Conservation (phyloP, 2,329 filamentous ascomycete species). For the Thielaviopsis euricoi region DNA sequence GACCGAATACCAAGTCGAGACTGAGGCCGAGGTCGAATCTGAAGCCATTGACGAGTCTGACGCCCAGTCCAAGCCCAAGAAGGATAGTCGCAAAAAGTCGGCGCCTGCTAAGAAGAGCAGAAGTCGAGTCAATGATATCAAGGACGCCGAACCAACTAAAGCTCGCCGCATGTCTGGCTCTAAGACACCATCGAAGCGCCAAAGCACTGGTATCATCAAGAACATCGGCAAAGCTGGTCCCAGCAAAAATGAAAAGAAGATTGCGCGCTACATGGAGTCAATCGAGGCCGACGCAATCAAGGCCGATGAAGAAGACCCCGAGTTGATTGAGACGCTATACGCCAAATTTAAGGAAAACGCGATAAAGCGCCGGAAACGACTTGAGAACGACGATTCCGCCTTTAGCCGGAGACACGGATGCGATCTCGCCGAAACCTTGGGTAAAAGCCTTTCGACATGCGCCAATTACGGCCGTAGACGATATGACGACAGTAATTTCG, state of each 20-base stretch:
- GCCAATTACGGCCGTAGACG: constrained; percentile 56
- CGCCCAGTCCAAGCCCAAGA: constrained; percentile 11
- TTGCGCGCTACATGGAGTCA: constrained; percentile 20
- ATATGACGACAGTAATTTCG: constrained; percentile 62
- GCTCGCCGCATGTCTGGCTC: constrained; percentile 34
- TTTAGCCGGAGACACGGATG: constrained; percentile 46
- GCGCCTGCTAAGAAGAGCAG: constrained; percentile 21
- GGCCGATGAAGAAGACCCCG: constrained; percentile 16
- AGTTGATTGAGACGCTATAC: constrained; percentile 27
- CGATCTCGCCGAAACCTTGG: constrained; percentile 42
- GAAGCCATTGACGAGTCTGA: constrained; percentile 12
- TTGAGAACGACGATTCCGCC: constrained; percentile 43
- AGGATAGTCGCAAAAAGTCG: constrained; percentile 10
- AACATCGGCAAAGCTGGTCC: constrained; percentile 44
- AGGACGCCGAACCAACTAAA: constrained; percentile 31
- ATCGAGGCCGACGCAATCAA: constrained; percentile 28
- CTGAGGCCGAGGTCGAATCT: constrained; percentile 10
- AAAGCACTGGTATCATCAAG: constrained; percentile 44
- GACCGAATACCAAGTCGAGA: constrained; percentile 7
- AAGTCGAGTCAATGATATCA: constrained; percentile 34
- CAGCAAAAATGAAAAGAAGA: constrained; percentile 28
- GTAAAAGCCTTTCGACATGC: constrained; percentile 49
- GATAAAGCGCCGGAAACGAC: constrained; percentile 52
- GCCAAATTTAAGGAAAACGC: constrained; percentile 37
- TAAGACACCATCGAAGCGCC: constrained; percentile 37